A percentile compares a stretch with the other conserved stretches of the same genome.
Evolutionary conservation across 2,329 filamentous ascomycete species (phyloP).

Genomic region (Cordyceps cicadae): DNA sequence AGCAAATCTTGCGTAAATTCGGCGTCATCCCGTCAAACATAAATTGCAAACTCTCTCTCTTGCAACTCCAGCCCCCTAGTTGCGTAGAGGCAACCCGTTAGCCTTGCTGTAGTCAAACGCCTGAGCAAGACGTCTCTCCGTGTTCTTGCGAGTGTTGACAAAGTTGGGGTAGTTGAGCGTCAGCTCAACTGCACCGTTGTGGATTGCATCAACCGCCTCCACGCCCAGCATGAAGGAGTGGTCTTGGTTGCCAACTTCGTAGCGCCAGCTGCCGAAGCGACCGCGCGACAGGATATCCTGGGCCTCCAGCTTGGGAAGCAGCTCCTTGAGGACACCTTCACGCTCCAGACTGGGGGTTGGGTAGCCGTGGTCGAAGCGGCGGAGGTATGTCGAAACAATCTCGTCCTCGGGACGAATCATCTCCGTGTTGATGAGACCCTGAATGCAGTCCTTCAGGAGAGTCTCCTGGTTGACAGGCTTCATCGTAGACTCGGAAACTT

Average conservation of each 20-base stretch:
- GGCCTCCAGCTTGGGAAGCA: conserved; percentile 85
- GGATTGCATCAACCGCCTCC: conserved; percentile 83
- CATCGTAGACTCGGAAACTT: conserved; percentile 91
- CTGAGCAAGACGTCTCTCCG: conserved; percentile 36
- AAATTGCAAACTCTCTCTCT: not conserved
- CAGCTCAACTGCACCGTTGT: conserved; percentile 81
- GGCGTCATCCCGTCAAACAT: conserved; percentile 16
- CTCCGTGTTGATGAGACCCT: conserved; percentile 94
- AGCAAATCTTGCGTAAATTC: not conserved
- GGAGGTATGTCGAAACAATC: conserved; percentile 97
- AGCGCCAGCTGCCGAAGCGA: conserved; percentile 95
- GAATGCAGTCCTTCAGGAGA: conserved; percentile 82
- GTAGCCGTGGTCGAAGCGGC: conserved; percentile 96
- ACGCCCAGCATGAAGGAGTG: conserved; percentile 97
- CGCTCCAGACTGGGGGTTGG: conserved; percentile 91
- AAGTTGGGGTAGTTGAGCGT: conserved; percentile 97
- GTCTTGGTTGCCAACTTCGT: conserved; percentile 95
- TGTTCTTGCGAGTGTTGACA: conserved; percentile 70
- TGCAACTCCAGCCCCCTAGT: conserved; percentile 11
- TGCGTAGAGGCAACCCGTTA: conserved; percentile 32
- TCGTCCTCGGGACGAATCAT: conserved; percentile 89
- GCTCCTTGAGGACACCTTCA: conserved; percentile 85
- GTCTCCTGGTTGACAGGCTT: conserved; percentile 87
- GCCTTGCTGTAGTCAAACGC: conserved; percentile 31
- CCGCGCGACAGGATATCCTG: conserved; percentile 92